These are phyloP conservation scores for Ceriops tagal DNA, from an alignment of 345 rosid genomes.

Conservation along the genomic window DNA sequence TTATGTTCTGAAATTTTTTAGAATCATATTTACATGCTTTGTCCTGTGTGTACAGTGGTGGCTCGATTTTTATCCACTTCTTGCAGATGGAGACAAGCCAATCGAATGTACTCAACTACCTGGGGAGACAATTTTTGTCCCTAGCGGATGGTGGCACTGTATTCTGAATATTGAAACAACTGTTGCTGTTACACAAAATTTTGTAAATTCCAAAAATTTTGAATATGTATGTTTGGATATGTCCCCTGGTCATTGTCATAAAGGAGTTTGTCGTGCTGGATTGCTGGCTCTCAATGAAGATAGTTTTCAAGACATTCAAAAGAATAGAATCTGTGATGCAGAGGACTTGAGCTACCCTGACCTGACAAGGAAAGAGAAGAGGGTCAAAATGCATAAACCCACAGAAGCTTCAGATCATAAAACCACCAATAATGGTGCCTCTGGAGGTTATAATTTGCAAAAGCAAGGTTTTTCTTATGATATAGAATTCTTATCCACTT, in stretches of 20 bases:
- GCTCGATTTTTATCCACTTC: slow-evolving; percentile 91
- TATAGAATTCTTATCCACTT: slow-evolving; percentile 53
- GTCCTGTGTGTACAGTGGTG: slow-evolving; percentile 65
- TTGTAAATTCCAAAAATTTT: slow-evolving; percentile 74
- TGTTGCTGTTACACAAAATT: slow-evolving; percentile 91
- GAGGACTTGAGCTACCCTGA: slow-evolving; percentile 48
- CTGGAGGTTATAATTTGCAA: slow-evolving; percentile 46
- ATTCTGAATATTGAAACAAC: slow-evolving; percentile 85
- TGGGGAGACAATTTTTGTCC: slow-evolving; percentile 92
- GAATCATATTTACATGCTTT: slow-evolving; percentile 4
- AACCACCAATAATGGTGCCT: slow-evolving; percentile 31
- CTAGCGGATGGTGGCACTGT: slow-evolving; percentile 99
- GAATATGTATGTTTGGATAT: slow-evolving; percentile 87
- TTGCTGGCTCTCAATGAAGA: slow-evolving; percentile 71
- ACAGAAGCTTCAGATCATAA: slow-evolving; percentile 31
- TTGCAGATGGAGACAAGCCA: slow-evolving; percentile 86
- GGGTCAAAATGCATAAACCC: slow-evolving; percentile 40
- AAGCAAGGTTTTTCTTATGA: slow-evolving; percentile 64
- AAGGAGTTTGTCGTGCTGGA: slow-evolving; percentile 95
- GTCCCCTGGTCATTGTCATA: slow-evolving; percentile 94
- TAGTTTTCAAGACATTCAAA: slow-evolving; percentile 35
- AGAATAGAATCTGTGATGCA: slow-evolving; percentile 26
- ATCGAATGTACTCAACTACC: slow-evolving; percentile 86
- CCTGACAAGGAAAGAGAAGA: slow-evolving; percentile 76
- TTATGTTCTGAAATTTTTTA: slow-evolving; percentile 10